Evolutionary conservation across 225 moss, liverwort and hornwort species (phyloP).

Genomic region (Pseudoscleropodium purum): DNA sequence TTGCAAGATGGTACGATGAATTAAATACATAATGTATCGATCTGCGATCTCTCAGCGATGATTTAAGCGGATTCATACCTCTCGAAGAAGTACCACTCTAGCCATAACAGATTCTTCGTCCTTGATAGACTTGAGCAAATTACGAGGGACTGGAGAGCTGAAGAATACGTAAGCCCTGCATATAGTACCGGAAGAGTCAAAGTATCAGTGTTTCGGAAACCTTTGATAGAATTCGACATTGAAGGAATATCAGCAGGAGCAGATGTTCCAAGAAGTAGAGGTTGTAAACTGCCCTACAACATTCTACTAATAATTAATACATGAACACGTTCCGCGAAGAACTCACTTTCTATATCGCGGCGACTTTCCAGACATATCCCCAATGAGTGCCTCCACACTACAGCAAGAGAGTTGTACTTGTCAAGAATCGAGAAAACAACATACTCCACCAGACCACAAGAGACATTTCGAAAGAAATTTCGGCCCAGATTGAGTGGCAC

Average conservation of each 20-base stretch:
- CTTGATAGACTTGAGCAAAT: conserved; percentile 65
- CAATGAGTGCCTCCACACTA: conserved; percentile 65
- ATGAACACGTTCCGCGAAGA: background rate
- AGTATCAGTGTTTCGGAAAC: background rate
- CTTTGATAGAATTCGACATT: background rate
- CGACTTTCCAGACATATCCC: conserved; percentile 79
- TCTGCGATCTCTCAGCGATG: background rate
- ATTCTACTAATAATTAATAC: background rate
- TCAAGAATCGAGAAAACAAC: background rate
- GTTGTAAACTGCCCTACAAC: background rate
- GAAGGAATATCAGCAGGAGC: background rate
- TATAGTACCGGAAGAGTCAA: background rate
- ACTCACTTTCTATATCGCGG: conserved; percentile 73
- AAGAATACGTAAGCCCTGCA: conserved; percentile 82
- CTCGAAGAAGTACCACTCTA: conserved; percentile 73
- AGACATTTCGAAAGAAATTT: background rate
- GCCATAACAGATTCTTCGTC: conserved; percentile 58
- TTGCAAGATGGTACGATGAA: background rate
- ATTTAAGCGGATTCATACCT: conserved; percentile 33
- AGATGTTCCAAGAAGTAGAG: background rate
- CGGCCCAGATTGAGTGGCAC: background rate
- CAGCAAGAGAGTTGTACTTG: background rate
- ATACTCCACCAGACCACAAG: background rate
- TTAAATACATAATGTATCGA: background rate
- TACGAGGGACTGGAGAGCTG: conserved; percentile 69